A percentile compares a stretch with the other conserved stretches of the same genome.
These are phyloP conservation scores for Penicillium bovifimosum DNA, from an alignment of 495 filamentous ascomycete genomes.

Conservation along the genomic window DNA sequence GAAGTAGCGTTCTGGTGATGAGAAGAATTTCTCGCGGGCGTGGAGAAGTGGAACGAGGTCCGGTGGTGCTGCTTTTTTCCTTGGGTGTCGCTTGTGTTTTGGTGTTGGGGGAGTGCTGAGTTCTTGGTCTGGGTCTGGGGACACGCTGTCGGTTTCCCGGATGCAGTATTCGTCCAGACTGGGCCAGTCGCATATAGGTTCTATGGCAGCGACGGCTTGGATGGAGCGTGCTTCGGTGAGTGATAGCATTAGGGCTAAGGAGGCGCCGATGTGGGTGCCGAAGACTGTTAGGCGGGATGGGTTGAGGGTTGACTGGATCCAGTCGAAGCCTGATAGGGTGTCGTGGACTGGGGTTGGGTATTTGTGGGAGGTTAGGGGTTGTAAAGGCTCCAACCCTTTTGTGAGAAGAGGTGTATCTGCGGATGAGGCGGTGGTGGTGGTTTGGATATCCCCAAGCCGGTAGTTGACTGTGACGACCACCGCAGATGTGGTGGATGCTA, in stretches of 20 bases:
- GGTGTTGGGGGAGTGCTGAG: neutral
- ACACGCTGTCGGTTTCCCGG: neutral
- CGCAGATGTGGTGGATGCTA: conserved; percentile 27
- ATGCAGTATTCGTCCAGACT: conserved; percentile 36
- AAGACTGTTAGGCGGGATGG: conserved; percentile 39
- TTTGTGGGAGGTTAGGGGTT: conserved; percentile 13
- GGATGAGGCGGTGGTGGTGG: neutral
- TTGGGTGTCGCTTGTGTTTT: conserved; percentile 10
- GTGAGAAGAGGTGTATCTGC: neutral
- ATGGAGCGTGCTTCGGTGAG: conserved; percentile 50
- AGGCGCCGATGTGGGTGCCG: conserved; percentile 52
- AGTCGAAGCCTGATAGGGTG: conserved; percentile 37
- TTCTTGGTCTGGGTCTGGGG: neutral
- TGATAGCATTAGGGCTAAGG: conserved; percentile 52
- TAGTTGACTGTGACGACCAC: conserved; percentile 41
- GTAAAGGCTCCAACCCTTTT: neutral
- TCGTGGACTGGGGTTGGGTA: conserved; percentile 42
- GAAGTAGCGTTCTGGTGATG: conserved; percentile 44
- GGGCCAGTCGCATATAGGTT: conserved; percentile 41
- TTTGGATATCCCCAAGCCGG: conserved; percentile 39
- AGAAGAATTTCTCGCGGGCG: conserved; percentile 41
- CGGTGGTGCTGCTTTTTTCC: conserved; percentile 18
- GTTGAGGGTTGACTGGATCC: conserved; percentile 29
- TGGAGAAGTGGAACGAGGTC: conserved; percentile 34
- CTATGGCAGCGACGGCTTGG: conserved; percentile 29